These are phyloP conservation scores for Ophiosphaerella herpotricha DNA, from an alignment of 2,329 filamentous ascomycete genomes.

Conservation along the genomic window DNA sequence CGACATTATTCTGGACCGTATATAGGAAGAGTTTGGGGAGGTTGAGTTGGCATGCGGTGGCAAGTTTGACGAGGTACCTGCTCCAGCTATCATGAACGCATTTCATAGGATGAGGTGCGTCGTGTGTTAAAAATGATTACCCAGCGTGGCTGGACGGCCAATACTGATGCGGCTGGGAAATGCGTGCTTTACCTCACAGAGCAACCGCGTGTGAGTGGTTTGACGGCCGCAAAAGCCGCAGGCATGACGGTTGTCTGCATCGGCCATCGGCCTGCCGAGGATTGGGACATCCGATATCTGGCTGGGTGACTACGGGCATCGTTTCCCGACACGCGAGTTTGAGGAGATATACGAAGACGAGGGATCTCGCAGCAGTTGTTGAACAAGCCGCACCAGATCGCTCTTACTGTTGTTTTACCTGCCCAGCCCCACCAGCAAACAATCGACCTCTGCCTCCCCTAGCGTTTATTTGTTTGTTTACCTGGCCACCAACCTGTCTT, in stretches of 20 bases:
- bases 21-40: conserved; percentile 34
- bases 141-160: conserved; percentile 25
- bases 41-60: conserved; percentile 32
- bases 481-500: no score
- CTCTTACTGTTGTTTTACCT: no score
- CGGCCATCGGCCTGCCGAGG: conserved; percentile 45
- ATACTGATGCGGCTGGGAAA: conserved; percentile 22
- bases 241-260: conserved; percentile 46
- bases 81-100: conserved; percentile 49
- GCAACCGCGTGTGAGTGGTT: conserved; percentile 39
- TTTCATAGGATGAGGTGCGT: conserved; percentile 45
- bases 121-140: conserved; percentile 38
- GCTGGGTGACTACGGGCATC: conserved; percentile 29
- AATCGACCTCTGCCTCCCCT: not conserved
- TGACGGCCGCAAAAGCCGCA: conserved; percentile 36
- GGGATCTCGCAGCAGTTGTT: conserved; percentile 2
- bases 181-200: conserved; percentile 48
- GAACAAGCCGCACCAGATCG: no score
- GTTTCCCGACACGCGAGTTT: conserved; percentile 41
- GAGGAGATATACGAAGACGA: conserved; percentile 46
- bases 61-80: conserved; percentile 24
- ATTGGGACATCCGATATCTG: conserved; percentile 48
- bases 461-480: not conserved
- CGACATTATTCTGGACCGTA: conserved; percentile 17
- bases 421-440: no score